Evolutionary conservation across 192 early-diverging fungal species (phyloP).

Genomic region (Coemansia sp.): DNA sequence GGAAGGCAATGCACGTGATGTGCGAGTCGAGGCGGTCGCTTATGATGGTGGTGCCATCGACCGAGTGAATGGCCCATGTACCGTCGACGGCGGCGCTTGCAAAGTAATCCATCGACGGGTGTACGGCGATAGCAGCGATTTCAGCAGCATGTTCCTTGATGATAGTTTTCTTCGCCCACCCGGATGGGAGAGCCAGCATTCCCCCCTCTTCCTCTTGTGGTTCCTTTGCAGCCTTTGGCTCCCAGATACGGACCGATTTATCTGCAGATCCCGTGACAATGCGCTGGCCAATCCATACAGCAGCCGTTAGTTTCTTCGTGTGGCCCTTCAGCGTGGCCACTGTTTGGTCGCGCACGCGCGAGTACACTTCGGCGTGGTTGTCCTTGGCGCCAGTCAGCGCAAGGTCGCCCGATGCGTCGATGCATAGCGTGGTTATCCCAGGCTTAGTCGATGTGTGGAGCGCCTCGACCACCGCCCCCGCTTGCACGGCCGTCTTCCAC

Average conservation of each 20-base stretch:
- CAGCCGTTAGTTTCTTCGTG: conserved; percentile 74
- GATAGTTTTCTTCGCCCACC: conserved; percentile 50
- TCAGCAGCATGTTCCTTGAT: conserved; percentile 69
- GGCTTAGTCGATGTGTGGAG: conserved; percentile 73
- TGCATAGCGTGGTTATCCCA: conserved; percentile 62
- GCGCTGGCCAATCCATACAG: conserved; percentile 55
- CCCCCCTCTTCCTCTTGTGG: no score
- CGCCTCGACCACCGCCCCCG: conserved; percentile 55
- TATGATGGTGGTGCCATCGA: conserved; percentile 47
- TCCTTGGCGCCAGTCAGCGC: conserved; percentile 79
- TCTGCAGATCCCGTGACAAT: conserved; percentile 77
- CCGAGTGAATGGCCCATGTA: conserved; percentile 78
- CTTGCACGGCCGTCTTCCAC: conserved; percentile 59
- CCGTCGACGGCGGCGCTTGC: conserved; percentile 71
- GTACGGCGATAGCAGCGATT: conserved; percentile 71
- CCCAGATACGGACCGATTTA: conserved; percentile 79
- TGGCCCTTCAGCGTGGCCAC: conserved; percentile 77
- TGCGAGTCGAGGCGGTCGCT: conserved; percentile 25
- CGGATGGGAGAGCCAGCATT: conserved; percentile 8
- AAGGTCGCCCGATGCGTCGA: conserved; percentile 59
- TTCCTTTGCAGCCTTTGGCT: conserved; percentile 24
- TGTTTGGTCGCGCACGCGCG: conserved; percentile 62
- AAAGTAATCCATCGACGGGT: conserved; percentile 80
- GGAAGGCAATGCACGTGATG: conserved; percentile 60
- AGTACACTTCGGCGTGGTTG: conserved; percentile 73